Percentiles rank a stretch among this genome's conserved stretches.
phyloP scores from a whole-genome alignment of 257 asterid genomes.

The Buddleja alternifolia region DNA sequence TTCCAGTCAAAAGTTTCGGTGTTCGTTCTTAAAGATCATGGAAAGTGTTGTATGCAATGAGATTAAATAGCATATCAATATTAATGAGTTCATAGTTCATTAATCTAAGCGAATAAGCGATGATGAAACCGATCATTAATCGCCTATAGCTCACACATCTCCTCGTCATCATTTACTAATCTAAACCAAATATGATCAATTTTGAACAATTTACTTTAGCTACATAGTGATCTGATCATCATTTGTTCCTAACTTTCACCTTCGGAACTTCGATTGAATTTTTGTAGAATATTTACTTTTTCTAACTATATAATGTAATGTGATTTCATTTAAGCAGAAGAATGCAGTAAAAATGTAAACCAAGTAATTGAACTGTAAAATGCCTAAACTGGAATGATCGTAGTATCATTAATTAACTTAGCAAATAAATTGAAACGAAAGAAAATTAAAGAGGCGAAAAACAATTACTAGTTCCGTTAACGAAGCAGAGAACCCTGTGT shows the following conservation, averaged over 20 bases:
- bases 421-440: neutral
- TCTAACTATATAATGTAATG: neutral
- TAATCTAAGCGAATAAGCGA: too few species aligned
- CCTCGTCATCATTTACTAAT: constrained; percentile 1
- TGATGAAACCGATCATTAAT: neutral
- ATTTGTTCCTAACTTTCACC: neutral
- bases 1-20: neutral
- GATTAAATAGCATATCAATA: neutral
- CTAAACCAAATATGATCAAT: neutral
- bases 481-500: too few species aligned
- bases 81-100: neutral
- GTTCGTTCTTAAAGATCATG: neutral
- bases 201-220: neutral
- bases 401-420: neutral
- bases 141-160: neutral
- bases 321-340: neutral
- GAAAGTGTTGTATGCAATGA: neutral
- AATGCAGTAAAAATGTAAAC: neutral
- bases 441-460: constrained; percentile 3
- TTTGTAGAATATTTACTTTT: too few species aligned
- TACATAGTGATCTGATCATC: neutral
- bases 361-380: neutral
- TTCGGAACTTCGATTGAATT: neutral
- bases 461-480: too few species aligned
- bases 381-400: neutral